Base-by-base conservation (phyloP, 1,284 basidiomycete genomes). In the Naganishia liquefaciens region DNA sequence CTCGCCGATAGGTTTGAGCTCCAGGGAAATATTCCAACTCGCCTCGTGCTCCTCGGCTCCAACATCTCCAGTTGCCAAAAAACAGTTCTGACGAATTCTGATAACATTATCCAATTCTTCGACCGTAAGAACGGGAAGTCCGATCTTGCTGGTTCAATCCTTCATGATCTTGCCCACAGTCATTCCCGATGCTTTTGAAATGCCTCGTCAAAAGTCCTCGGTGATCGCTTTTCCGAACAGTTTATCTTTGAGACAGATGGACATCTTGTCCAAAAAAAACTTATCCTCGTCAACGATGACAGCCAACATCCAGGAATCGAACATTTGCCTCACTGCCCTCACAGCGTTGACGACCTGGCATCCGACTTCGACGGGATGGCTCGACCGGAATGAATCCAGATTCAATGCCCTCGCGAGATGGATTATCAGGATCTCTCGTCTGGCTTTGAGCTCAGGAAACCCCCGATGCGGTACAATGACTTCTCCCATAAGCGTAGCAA, bases 341-440 rank as follows among this genome's bases (percentile, higher is more conserved):
- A 13, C 33, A 13, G 90, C 88, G 75, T 94, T 90, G 0, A 90
- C n/a, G n/a, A n/a, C n/a, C n/a, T n/a, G 90, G 73, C 89, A 92
- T 10, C 89, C 88, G 25, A 97, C 91, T 79, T 98, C 93, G 73
- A 99, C 91, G 1, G 94, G 90, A 78, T 99, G 95, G 33, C 91
- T 94, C 15, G 93, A 95, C 17, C 90, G 81, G 76, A 94, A 91
- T 11, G 90, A 86, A 74, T 99, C 95, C 63, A 97, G 84, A 42
- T 82, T 80, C 37, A 96, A 83, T 15, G 94, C 93, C 27, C 77
- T 71, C 47, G 79, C 76, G 28, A 84, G 74, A 70, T 84, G 83
- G 27, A 74, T 71, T 65, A 79, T 81, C 72, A 85, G 79, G 78
- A 85, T 85, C 58, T 80, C 77, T 33, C 79, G 77, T 60, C 81